Conservation (phyloP, 2,329 filamentous ascomycete genomes). For the Botrytis byssoidea region DNA sequence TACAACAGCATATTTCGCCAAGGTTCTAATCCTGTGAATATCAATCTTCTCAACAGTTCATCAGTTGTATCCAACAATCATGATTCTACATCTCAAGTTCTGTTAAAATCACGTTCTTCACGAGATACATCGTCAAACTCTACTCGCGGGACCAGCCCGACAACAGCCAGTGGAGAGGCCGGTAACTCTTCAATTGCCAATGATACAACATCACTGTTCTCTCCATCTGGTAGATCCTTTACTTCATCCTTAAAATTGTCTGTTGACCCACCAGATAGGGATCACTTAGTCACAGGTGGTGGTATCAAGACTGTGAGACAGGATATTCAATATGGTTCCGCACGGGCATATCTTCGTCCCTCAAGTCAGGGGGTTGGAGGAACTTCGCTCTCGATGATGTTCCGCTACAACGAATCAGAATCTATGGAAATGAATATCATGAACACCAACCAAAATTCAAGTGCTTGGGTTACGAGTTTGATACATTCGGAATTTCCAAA, state of each 20-base stretch:
- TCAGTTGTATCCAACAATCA: neutral
- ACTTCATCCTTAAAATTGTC: constrained; percentile 19
- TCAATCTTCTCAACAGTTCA: constrained; percentile 38
- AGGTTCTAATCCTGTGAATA: constrained; percentile 44
- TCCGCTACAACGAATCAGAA: constrained; percentile 47
- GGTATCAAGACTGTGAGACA: constrained; percentile 44
- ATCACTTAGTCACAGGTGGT: constrained; percentile 43
- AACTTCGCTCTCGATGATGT: constrained; percentile 47
- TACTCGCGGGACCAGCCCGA: neutral
- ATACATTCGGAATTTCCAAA: constrained; percentile 43
- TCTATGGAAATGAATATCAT: constrained; percentile 46
- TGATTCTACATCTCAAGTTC: neutral
- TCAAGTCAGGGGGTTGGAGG: constrained; percentile 41
- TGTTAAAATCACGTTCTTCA: neutral
- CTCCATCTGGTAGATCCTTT: neutral
- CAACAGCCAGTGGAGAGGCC: too few relatives aligned
- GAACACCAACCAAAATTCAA: constrained; percentile 43
- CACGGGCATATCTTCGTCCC: constrained; percentile 45
- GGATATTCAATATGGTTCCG: constrained; percentile 50
- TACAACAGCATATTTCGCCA: constrained; percentile 48
- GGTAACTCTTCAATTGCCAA: neutral
- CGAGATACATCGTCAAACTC: neutral
- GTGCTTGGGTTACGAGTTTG: constrained; percentile 44
- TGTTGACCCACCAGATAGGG: constrained; percentile 16
- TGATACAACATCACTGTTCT: neutral